phyloP scores from a whole-genome alignment of 2,329 filamentous ascomycete species.

The Talaromyces sp. region DNA sequence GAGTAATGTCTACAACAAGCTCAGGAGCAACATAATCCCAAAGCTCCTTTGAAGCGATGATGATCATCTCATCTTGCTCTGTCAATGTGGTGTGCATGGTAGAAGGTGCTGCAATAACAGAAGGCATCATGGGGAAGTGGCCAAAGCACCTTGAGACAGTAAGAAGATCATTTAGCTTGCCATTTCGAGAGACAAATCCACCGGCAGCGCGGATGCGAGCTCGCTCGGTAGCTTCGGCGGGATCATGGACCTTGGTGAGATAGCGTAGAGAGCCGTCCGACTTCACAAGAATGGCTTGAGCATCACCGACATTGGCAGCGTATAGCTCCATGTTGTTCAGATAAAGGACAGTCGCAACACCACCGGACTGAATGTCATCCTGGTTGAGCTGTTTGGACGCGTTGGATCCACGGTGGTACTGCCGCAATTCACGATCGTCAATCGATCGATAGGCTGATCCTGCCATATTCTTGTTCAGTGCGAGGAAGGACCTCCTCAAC shows the following conservation, averaged over 20 bases:
- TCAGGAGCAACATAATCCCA: slow-evolving; percentile 94
- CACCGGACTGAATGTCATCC: slow-evolving; percentile 86
- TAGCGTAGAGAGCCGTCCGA: slow-evolving; percentile 81
- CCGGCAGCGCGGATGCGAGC: slow-evolving; percentile 91
- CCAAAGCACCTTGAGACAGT: slow-evolving; percentile 94
- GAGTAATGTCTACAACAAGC: slow-evolving; percentile 86
- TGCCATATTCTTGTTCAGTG: slow-evolving; percentile 91
- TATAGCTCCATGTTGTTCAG: slow-evolving; percentile 87
- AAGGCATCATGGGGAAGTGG: slow-evolving; percentile 88
- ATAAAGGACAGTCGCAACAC: slow-evolving; percentile 89
- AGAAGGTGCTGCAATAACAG: slow-evolving; percentile 87
- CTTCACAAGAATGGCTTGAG: slow-evolving; percentile 91
- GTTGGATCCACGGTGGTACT: slow-evolving; percentile 68
- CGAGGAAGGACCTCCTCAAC: slow-evolving; percentile 80
- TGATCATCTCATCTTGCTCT: slow-evolving; percentile 89
- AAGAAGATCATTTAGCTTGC: slow-evolving; percentile 87
- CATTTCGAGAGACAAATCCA: slow-evolving; percentile 92
- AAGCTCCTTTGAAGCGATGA: slow-evolving; percentile 87
- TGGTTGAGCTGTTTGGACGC: slow-evolving; percentile 78
- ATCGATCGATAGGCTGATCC: slow-evolving; percentile 78
- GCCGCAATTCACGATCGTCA: slow-evolving; percentile 67
- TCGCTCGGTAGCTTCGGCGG: slow-evolving; percentile 80
- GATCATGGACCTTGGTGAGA: slow-evolving; percentile 89
- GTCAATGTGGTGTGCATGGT: slow-evolving; percentile 76
- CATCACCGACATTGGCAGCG: slow-evolving; percentile 93